A percentile compares a stretch with the other conserved stretches of the same genome.
Conservation (phyloP, 768 basidiomycete species). For the Macrolepiota fuliginosa region DNA sequence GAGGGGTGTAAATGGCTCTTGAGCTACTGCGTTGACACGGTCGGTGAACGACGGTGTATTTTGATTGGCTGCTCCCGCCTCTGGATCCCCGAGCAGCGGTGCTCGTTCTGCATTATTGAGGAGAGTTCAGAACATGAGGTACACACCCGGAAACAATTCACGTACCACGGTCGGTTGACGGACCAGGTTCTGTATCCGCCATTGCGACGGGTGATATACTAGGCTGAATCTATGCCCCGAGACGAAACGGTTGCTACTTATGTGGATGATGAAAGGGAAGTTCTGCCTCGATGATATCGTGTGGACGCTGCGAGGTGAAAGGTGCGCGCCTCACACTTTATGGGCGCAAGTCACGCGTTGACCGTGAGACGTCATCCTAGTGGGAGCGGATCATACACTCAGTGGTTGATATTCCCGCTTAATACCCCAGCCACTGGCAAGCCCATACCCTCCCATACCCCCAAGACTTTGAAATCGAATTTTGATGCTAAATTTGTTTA, state of each 20-base stretch:
- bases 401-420: not conserved
- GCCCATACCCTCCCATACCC: not conserved
- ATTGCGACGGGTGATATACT: slow-evolving; percentile 31
- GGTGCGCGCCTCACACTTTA: not conserved
- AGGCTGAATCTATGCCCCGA: not conserved
- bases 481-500: not conserved
- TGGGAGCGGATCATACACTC: not conserved
- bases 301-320: slow-evolving; percentile 15
- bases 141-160: slow-evolving; percentile 1
- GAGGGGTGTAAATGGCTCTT: slow-evolving; percentile 79
- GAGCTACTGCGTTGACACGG: slow-evolving; percentile 53
- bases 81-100: slow-evolving; percentile 56
- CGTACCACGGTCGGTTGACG: slow-evolving; percentile 57
- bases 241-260: not conserved
- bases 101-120: slow-evolving; percentile 49
- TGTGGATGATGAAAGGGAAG: not conserved
- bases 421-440: not conserved
- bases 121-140: slow-evolving; percentile 8
- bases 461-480: too few relatives aligned
- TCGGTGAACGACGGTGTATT: slow-evolving; percentile 35
- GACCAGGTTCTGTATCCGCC: slow-evolving; percentile 54
- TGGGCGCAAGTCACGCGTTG: slow-evolving; percentile 1
- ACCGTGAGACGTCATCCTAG: not conserved
- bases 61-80: slow-evolving; percentile 28
- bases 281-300: slow-evolving; percentile 17